Evolutionary conservation across 345 rosid genomes (phyloP).

Genomic region (Lenwebbia sp.): DNA sequence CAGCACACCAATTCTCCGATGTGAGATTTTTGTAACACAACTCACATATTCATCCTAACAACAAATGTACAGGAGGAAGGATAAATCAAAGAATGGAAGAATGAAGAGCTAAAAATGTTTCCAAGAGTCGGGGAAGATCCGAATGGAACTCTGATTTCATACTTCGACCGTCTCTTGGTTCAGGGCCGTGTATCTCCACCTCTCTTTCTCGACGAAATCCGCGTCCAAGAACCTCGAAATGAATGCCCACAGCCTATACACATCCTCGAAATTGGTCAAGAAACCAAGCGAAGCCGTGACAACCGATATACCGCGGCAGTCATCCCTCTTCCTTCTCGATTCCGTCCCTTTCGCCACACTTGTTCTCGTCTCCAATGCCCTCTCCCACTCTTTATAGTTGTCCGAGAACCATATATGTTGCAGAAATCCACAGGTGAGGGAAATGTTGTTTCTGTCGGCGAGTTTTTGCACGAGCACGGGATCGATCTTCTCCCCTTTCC

Average conservation of each 20-base stretch:
- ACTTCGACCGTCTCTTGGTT: conserved; percentile 49
- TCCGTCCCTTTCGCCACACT: not conserved
- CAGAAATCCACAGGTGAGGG: conserved; percentile 40
- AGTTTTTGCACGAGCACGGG: conserved; percentile 67
- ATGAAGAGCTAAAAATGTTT: not conserved
- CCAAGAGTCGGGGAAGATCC: not conserved
- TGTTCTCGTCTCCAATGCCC: conserved; percentile 7
- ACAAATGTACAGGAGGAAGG: not conserved
- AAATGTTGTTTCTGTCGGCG: conserved; percentile 55
- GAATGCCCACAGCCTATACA: conserved; percentile 67
- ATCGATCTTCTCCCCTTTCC: conserved; percentile 72
- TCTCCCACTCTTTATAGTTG: conserved; percentile 19
- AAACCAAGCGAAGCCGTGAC: conserved; percentile 56
- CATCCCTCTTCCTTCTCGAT: conserved; percentile 1
- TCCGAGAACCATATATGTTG: conserved; percentile 23
- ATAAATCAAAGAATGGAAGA: not conserved
- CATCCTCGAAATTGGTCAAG: conserved; percentile 71
- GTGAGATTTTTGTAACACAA: no score
- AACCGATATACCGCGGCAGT: conserved; percentile 21
- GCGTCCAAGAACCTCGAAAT: conserved; percentile 79
- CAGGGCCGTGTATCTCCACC: conserved; percentile 70
- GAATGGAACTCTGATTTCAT: not conserved
- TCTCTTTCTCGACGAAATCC: conserved; percentile 89
- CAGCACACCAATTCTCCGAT: no score
- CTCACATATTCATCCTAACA: no score